These are phyloP conservation scores for Brassica carinata DNA, from an alignment of 345 rosid species.

Conservation along the genomic window DNA sequence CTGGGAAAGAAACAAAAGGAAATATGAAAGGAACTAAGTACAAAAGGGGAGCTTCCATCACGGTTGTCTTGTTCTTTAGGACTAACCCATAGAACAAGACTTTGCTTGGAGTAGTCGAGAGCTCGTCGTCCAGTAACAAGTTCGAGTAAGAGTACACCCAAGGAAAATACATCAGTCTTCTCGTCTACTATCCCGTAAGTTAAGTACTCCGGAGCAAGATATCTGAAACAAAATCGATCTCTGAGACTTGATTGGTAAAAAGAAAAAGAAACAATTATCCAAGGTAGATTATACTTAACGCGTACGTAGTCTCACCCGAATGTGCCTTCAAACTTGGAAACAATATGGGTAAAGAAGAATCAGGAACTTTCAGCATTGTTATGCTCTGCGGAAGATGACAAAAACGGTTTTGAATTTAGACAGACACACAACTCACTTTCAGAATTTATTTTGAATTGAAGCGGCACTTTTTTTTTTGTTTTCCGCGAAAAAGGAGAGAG, in stretches of 20 bases:
- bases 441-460: not conserved
- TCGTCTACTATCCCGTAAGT: conserved; percentile 97
- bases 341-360: conserved; percentile 25
- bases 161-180: conserved; percentile 89
- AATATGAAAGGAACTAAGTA: not conserved
- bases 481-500: not conserved
- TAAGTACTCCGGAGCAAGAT: conserved; percentile 89
- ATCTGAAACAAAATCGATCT: conserved; percentile 46
- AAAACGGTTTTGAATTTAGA: not conserved
- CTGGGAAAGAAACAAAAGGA: conserved; percentile 32
- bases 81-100: conserved; percentile 89
- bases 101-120: conserved; percentile 80
- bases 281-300: not conserved
- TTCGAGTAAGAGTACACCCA: conserved; percentile 84
- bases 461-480: not conserved
- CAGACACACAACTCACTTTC: not conserved
- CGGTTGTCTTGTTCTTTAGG: not conserved
- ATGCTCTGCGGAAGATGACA: not conserved
- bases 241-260: not conserved
- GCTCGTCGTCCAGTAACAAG: conserved; percentile 89
- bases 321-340: conserved; percentile 92
- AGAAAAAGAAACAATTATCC: not conserved
- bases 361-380: not conserved
- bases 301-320: conserved; percentile 66
- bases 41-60: not conserved